Evolutionary conservation across 805 yeast genomes (phyloP).

Genomic region (Candida golubevii): DNA sequence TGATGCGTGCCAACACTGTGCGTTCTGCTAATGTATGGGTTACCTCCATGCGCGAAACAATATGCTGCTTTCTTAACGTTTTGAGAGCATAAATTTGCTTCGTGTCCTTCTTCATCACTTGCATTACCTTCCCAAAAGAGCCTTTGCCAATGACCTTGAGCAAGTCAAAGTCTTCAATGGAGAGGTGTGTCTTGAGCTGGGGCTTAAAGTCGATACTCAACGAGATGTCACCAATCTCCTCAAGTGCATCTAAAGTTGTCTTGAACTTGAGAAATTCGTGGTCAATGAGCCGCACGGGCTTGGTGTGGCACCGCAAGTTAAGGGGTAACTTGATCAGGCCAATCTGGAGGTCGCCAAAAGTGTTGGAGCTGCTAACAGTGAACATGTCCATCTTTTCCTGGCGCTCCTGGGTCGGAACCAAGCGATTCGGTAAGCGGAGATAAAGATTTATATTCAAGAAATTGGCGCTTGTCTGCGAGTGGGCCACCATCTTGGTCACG

Average conservation of each 20-base stretch:
- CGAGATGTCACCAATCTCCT: conserved; percentile 50
- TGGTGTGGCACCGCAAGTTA: conserved; percentile 47
- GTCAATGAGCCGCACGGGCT: conserved; percentile 55
- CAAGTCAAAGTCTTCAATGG: conserved; percentile 88
- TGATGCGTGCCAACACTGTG: conserved; percentile 88
- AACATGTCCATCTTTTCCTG: conserved; percentile 25
- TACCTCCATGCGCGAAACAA: conserved; percentile 90
- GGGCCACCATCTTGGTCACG: conserved; percentile 44
- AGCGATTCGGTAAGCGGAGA: conserved; percentile 67
- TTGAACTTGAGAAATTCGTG: conserved; percentile 45
- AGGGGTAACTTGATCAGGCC: conserved; percentile 68
- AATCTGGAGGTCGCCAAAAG: conserved; percentile 64
- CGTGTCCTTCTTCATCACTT: conserved; percentile 93
- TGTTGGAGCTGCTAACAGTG: conserved; percentile 33
- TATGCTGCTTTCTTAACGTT: conserved; percentile 89
- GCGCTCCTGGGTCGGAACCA: conserved; percentile 43
- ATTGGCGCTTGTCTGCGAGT: conserved; percentile 43
- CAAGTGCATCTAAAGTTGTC: conserved; percentile 39
- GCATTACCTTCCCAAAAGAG: conserved; percentile 98
- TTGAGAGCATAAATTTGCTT: conserved; percentile 91
- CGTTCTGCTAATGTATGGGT: conserved; percentile 96
- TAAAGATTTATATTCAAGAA: conserved; percentile 70
- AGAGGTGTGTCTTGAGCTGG: conserved; percentile 54
- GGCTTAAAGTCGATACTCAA: conserved; percentile 69
- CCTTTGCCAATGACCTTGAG: conserved; percentile 97